phyloP scores from a whole-genome alignment of 2,329 filamentous ascomycete species.

The Diaporthe vexans region DNA sequence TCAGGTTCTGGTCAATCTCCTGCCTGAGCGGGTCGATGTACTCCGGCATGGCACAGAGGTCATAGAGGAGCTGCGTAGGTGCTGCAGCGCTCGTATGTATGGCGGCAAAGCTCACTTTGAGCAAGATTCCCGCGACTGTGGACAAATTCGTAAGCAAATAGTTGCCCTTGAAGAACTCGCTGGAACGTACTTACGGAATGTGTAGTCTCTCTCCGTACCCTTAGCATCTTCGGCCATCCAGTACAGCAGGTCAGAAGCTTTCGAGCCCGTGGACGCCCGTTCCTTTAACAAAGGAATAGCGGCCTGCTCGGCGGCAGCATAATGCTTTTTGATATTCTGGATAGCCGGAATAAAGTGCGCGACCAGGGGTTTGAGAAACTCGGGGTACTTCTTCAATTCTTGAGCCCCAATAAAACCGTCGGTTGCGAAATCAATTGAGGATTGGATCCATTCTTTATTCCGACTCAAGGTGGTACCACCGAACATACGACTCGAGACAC shows the following conservation, averaged over 20 bases:
- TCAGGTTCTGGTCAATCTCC: constrained; percentile 57
- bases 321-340: constrained; percentile 47
- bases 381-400: constrained; percentile 40
- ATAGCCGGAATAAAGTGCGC: constrained; percentile 47
- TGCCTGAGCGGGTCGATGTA: constrained; percentile 64
- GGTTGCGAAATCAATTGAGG: constrained; percentile 48
- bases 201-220: constrained; percentile 5
- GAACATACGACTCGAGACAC: constrained; percentile 50
- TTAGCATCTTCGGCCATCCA: constrained; percentile 45
- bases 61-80: constrained; percentile 63
- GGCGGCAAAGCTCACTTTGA: constrained; percentile 61
- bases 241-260: constrained; percentile 45
- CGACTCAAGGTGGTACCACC: constrained; percentile 44
- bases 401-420: constrained; percentile 50
- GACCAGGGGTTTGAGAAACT: constrained; percentile 46
- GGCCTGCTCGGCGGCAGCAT: constrained; percentile 44
- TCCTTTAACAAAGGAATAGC: constrained; percentile 47
- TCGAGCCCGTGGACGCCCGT: constrained; percentile 29
- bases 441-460: constrained; percentile 50
- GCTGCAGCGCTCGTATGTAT: constrained; percentile 65
- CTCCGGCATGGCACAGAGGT: constrained; percentile 64
- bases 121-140: constrained; percentile 51
- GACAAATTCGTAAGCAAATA: too few species aligned
- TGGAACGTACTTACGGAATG: too few species aligned
- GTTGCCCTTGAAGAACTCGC: constrained; percentile 41